phyloP scores from a whole-genome alignment of 1,284 basidiomycete species.

The Cryptococcus sp. region DNA sequence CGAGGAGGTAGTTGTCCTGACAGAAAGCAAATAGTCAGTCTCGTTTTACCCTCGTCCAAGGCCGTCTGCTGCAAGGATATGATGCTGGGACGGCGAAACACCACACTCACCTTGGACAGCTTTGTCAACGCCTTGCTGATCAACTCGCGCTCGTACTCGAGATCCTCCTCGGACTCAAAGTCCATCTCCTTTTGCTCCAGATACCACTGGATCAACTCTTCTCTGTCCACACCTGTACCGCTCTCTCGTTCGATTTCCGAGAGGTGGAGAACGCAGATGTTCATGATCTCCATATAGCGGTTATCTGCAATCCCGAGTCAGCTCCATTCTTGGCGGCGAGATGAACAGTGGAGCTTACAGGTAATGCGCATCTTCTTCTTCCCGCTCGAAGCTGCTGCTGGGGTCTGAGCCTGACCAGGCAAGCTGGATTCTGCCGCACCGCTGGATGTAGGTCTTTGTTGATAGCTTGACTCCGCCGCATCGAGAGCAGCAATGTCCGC shows the following conservation, averaged over 20 bases:
- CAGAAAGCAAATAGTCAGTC: not conserved
- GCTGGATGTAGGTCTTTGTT: conserved; percentile 28
- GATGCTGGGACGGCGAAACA: too few species aligned
- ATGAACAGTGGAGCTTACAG: conserved; percentile 41
- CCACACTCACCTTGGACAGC: conserved; percentile 74
- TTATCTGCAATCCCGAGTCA: conserved; percentile 60
- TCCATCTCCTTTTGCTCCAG: conserved; percentile 84
- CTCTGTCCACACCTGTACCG: conserved; percentile 76
- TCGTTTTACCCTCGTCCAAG: too few species aligned
- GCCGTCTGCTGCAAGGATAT: too few species aligned
- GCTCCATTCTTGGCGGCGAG: not conserved
- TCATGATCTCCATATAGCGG: conserved; percentile 88
- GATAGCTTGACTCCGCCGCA: conserved; percentile 45
- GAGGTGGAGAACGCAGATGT: conserved; percentile 76
- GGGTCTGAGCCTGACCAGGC: conserved; percentile 25
- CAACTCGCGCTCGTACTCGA: conserved; percentile 90
- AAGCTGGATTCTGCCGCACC: conserved; percentile 40
- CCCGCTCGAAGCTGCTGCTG: conserved; percentile 40
- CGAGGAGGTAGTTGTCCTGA: conserved; percentile 83
- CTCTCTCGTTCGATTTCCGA: conserved; percentile 74
- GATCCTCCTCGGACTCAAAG: conserved; percentile 78
- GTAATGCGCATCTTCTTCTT: conserved; percentile 88
- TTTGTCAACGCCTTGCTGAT: conserved; percentile 86
- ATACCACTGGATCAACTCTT: conserved; percentile 96
- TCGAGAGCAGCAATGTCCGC: conserved; percentile 61